A percentile compares a stretch with the other conserved stretches of the same genome.
Conservation (phyloP, 345 rosid species). For the Rhodamnia rubescens region DNA sequence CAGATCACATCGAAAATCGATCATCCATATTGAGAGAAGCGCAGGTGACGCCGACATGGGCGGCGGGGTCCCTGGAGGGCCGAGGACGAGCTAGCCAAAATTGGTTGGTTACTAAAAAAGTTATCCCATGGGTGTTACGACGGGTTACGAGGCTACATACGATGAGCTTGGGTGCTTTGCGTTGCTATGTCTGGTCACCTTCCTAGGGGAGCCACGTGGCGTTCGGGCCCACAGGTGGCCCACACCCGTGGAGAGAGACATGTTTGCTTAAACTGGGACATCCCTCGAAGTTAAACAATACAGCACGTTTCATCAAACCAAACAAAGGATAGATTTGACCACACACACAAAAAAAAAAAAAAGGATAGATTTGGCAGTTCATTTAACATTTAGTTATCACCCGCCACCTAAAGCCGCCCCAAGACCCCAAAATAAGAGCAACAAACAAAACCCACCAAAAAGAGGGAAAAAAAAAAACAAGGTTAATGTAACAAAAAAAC, state of each 20-base stretch:
- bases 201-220: neutral
- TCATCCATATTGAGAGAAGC: neutral
- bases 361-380: neutral
- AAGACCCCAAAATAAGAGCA: no score
- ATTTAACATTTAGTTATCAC: neutral
- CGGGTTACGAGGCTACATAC: neutral
- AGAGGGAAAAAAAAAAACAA: no score
- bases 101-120: rapidly evolving
- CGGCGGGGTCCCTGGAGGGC: neutral
- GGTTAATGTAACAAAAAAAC: neutral
- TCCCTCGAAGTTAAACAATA: neutral
- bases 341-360: no score
- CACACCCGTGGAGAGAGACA: neutral
- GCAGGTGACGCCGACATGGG: rapidly evolving
- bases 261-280: neutral
- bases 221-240: neutral
- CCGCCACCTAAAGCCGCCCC: neutral
- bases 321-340: neutral
- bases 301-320: neutral
- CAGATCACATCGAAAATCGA: no score
- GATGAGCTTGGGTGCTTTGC: neutral
- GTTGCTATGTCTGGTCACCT: neutral
- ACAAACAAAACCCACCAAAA: neutral
- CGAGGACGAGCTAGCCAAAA: neutral
- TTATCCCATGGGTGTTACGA: rapidly evolving